These are phyloP conservation scores for Globisporangium okanoganense DNA, from an alignment of 352 stramenopile species.

Conservation along the genomic window DNA sequence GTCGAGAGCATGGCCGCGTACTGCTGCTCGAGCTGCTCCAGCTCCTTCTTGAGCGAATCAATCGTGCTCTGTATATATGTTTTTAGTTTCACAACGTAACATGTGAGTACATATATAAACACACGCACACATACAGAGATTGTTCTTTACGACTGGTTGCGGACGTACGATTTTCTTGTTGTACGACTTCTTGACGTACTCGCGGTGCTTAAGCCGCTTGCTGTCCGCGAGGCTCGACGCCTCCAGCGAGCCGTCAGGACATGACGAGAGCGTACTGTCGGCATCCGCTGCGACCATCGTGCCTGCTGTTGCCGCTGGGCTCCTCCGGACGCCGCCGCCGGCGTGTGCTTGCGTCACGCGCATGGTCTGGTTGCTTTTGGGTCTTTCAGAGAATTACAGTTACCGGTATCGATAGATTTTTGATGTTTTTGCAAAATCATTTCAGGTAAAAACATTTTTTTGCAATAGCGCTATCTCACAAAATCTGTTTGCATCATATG, in stretches of 20 bases:
- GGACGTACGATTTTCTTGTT: conserved; percentile 66
- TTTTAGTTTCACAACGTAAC: background rate
- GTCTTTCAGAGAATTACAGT: no score
- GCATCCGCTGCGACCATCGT: background rate
- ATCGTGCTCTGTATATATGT: conserved; percentile 52
- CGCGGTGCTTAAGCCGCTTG: conserved; percentile 61
- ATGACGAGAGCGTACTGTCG: background rate
- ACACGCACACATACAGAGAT: background rate
- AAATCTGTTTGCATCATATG: no score
- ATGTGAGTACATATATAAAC: background rate
- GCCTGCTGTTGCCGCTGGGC: no score
- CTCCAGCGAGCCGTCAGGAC: background rate
- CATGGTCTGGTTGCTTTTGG: no score
- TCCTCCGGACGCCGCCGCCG: background rate
- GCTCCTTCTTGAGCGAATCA: conserved; percentile 37
- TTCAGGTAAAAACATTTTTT: no score
- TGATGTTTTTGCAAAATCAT: no score
- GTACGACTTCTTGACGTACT: conserved; percentile 72
- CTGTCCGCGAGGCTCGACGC: conserved; percentile 23
- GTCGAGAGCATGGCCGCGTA: conserved; percentile 34
- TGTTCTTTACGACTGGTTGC: background rate
- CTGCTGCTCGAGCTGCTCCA: conserved; percentile 38
- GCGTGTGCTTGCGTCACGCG: background rate
- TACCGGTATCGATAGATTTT: no score
- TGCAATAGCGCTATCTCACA: no score